Base-by-base conservation (phyloP, 805 yeast genomes). In the Clavispora asparagi region DNA sequence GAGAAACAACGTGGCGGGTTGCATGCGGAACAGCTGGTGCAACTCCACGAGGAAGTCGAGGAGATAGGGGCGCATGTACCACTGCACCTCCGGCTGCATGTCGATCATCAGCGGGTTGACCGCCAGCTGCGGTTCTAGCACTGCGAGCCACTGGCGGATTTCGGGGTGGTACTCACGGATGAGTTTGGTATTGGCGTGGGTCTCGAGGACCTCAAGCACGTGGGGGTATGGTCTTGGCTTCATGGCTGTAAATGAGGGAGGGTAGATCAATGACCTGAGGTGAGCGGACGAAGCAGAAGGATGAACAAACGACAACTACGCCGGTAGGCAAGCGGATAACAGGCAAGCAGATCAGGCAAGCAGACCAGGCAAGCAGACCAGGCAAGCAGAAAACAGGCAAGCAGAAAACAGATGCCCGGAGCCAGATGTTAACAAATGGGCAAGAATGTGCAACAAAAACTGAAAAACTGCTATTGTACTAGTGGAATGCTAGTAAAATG, bases 61-160 rank as follows among this genome's bases (percentile, higher is more conserved):
- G 42, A 72, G 60, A 50, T 67, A 72, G 6, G 74, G 76, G 47
- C 77, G 60, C 77, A 72, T 68, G 57, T 70, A 71, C 77, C 77
- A 70, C 60, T 74, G 75, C 46, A 74, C 64, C 60, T 74, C 73
- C 1, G 75, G 74, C 56, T 69, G 75, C 41, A 72, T 56, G 47
- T 74, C 74, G 41, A 71, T 73, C 78, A 74, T 83, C 45, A 81
- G 72, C 40, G 61, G 77, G 64, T 49, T 82, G 59, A 61, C 79
- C 74, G 58, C 52, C 35, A 68, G 66, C 33, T 56, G 53, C 5
- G 65, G 47, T 53, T 78, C 83, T 29, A 76, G 58, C 13, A 48
- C 58, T 14, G 78, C 61, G 49, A 70, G 54, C 52, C 74, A 73
- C 32, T 55, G 52, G 8, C 64, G 62, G 39, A 75, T 66, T 16